Percentiles rank a stretch among this genome's conserved stretches.
Evolutionary conservation across 208 protist genomes (phyloP).

Genomic region (Trypanosoma scelopori): DNA sequence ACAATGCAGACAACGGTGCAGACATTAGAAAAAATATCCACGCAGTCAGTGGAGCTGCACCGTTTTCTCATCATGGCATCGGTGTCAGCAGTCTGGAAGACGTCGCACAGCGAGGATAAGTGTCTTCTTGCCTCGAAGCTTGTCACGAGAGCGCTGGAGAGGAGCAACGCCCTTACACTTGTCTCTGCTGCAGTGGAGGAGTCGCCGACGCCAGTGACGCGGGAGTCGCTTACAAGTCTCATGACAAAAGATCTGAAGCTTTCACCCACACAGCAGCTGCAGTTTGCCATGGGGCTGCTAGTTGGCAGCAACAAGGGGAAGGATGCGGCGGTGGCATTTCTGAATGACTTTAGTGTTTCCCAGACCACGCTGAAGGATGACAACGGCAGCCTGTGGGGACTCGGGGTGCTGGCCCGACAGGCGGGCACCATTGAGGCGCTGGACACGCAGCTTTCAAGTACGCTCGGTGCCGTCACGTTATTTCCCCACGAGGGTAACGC

Average conservation of each 20-base stretch:
- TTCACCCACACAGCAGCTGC: conserved; percentile 63
- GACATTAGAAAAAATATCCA: conserved; percentile 66
- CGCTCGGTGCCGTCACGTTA: conserved; percentile 27
- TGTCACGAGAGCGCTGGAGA: conserved; percentile 57
- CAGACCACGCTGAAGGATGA: conserved; percentile 57
- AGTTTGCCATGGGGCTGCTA: conserved; percentile 69
- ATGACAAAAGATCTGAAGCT: conserved; percentile 71
- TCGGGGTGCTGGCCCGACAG: conserved; percentile 68
- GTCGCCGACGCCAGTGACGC: conserved; percentile 38
- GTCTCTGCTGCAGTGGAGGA: conserved; percentile 50
- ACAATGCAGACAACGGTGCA: conserved; percentile 70
- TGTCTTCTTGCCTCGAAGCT: conserved; percentile 51
- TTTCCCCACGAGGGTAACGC: conserved; percentile 27
- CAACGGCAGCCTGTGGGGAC: conserved; percentile 37
- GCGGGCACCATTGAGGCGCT: conserved; percentile 36
- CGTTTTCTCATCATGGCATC: conserved; percentile 57
- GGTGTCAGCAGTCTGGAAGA: conserved; percentile 31
- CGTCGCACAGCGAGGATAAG: conserved; percentile 33
- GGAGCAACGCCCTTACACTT: conserved; percentile 66
- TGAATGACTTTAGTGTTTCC: conserved; percentile 57
- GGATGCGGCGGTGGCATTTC: conserved; percentile 54
- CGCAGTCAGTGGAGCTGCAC: conserved; percentile 50
- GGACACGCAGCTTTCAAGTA: conserved; percentile 47
- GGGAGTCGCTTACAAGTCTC: conserved; percentile 46
- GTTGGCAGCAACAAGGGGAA: conserved; percentile 52